phyloP scores from a whole-genome alignment of 2,329 filamentous ascomycete genomes.

The Pyrenophora tritici-repentis region DNA sequence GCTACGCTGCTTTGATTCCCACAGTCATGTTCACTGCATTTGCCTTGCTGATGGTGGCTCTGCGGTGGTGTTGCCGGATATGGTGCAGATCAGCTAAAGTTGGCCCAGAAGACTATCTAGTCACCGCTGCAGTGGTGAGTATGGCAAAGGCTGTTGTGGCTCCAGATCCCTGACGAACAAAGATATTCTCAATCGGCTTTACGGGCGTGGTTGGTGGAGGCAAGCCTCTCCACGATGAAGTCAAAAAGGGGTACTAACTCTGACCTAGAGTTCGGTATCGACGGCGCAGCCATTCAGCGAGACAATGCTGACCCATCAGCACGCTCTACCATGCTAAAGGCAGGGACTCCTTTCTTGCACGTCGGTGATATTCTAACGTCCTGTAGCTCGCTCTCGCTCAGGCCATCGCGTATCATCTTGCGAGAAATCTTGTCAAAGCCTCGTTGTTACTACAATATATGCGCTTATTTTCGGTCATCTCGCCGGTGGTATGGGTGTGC shows the following conservation, averaged over 20 bases:
- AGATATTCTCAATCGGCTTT: constrained; percentile 37
- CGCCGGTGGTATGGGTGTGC: constrained; percentile 16
- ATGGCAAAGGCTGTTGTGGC: background rate
- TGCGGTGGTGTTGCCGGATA: constrained; percentile 38
- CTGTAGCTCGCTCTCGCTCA: constrained; percentile 38
- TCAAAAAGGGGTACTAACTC: background rate
- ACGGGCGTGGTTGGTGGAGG: constrained; percentile 33
- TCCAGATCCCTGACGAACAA: background rate
- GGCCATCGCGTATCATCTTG: constrained; percentile 39
- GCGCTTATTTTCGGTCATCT: constrained; percentile 27
- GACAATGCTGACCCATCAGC: background rate
- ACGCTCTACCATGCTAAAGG: constrained; percentile 19
- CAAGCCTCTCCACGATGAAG: constrained; percentile 2
- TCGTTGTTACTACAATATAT: constrained; percentile 43
- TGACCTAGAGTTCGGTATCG: constrained; percentile 14
- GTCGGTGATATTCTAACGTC: background rate
- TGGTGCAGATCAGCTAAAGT: constrained; percentile 17
- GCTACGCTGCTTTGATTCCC: constrained; percentile 29
- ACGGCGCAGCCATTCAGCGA: background rate
- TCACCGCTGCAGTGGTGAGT: constrained; percentile 35
- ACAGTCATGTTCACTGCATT: constrained; percentile 32
- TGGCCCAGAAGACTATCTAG: constrained; percentile 33
- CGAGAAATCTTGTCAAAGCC: constrained; percentile 40
- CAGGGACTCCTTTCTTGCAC: background rate
- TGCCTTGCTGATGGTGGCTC: constrained; percentile 26